Conservation (phyloP, 495 filamentous ascomycete genomes). For the Xylaria intraflava region DNA sequence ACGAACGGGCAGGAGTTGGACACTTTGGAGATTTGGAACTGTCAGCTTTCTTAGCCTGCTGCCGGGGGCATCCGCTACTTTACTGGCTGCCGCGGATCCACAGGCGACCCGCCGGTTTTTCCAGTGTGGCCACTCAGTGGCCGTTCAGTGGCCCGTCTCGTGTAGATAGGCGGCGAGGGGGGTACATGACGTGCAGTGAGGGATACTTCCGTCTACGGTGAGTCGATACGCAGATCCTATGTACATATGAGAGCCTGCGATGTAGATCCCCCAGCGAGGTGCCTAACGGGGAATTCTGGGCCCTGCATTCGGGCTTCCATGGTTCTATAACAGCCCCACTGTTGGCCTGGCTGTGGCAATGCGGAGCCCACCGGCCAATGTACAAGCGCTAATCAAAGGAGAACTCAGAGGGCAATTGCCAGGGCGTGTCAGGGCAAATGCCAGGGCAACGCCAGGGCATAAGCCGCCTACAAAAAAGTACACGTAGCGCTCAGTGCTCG, state of each 20-base stretch:
- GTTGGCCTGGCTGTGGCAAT: neutral
- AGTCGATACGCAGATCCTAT: too few relatives aligned
- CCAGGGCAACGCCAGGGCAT: too few relatives aligned
- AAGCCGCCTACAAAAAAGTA: neutral
- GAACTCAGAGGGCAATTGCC: too few relatives aligned
- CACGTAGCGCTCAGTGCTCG: too few relatives aligned
- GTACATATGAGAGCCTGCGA: too few relatives aligned
- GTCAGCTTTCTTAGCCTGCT: slow-evolving; percentile 17
- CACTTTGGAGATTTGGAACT: slow-evolving; percentile 25
- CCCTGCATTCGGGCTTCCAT: neutral
- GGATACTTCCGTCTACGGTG: too few relatives aligned
- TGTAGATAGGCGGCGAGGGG: neutral
- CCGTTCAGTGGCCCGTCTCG: neutral
- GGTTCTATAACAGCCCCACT: neutral
- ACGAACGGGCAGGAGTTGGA: slow-evolving; percentile 3
- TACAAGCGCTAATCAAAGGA: too few relatives aligned
- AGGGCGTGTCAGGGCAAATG: too few relatives aligned
- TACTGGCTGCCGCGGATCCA: neutral
- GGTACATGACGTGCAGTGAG: too few relatives aligned
- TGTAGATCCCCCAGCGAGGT: too few relatives aligned
- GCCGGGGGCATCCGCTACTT: neutral
- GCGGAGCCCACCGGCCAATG: too few relatives aligned
- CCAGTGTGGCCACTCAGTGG: neutral
- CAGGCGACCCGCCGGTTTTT: slow-evolving; percentile 3
- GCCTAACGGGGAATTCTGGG: too few relatives aligned